phyloP scores from a whole-genome alignment of 2,329 filamentous ascomycete species.

The Diaporthe nobilis region DNA sequence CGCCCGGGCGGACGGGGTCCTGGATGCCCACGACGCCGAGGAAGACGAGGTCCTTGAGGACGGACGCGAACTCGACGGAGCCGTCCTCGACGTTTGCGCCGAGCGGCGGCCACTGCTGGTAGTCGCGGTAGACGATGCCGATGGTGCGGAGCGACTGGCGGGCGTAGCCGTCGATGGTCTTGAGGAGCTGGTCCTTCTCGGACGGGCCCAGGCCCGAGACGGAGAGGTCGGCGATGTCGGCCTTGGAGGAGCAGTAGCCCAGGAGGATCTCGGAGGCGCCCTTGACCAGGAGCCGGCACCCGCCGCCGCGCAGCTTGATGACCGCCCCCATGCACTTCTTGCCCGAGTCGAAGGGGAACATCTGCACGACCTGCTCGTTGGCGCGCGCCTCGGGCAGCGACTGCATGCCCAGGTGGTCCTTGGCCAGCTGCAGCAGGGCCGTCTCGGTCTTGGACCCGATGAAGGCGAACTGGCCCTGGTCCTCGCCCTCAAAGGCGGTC shows the following conservation, averaged over 20 bases:
- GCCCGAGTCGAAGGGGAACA: constrained; percentile 68
- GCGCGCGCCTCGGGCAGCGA: constrained; percentile 61
- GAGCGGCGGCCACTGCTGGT: constrained; percentile 77
- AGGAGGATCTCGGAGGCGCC: constrained; percentile 71
- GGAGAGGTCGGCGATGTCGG: constrained; percentile 65
- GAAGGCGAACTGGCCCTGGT: constrained; percentile 60
- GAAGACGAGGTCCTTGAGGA: constrained; percentile 77
- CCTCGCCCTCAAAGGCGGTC: constrained; percentile 68
- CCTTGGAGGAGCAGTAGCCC: constrained; percentile 59
- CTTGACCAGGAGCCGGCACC: constrained; percentile 67
- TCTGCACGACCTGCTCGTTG: constrained; percentile 62
- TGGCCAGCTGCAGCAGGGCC: constrained; percentile 65
- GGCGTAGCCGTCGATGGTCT: constrained; percentile 72
- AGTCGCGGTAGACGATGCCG: constrained; percentile 81
- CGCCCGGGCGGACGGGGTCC: constrained; percentile 75
- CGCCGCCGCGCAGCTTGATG: constrained; percentile 58
- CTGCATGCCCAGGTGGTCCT: constrained; percentile 64
- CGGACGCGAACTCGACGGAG: constrained; percentile 69
- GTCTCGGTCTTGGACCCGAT: constrained; percentile 72
- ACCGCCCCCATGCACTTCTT: constrained; percentile 72
- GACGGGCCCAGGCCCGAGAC: not conserved
- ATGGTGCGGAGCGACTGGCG: constrained; percentile 64
- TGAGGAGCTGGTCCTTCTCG: constrained; percentile 59
- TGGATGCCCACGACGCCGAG: constrained; percentile 79
- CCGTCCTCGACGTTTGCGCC: constrained; percentile 74